Conservation (phyloP, 495 filamentous ascomycete genomes). For the Neurospora tetraspora region DNA sequence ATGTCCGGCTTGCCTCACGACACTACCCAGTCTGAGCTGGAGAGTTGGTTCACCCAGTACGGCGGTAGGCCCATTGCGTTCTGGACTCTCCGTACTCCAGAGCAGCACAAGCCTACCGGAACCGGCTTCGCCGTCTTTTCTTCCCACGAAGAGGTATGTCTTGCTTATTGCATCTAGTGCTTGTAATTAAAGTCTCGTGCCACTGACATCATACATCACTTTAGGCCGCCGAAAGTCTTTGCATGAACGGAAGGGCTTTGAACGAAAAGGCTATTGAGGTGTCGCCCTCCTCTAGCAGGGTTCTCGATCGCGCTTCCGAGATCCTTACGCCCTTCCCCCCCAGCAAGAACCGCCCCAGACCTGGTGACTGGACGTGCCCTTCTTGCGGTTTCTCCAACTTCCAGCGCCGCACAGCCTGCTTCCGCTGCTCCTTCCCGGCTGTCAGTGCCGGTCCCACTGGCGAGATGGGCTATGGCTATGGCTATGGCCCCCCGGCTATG, state of each 20-base stretch:
- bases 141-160: slow-evolving; percentile 93
- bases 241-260: slow-evolving; percentile 96
- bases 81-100: slow-evolving; percentile 94
- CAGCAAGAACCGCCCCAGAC: slow-evolving; percentile 93
- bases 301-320: slow-evolving; percentile 88
- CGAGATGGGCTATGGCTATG: slow-evolving; percentile 63
- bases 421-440: slow-evolving; percentile 96
- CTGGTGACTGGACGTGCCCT: slow-evolving; percentile 97
- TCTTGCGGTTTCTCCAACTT: slow-evolving; percentile 91
- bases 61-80: slow-evolving; percentile 98
- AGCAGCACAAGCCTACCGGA: slow-evolving; percentile 97
- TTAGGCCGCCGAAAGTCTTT: slow-evolving; percentile 88
- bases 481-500: slow-evolving; percentile 68
- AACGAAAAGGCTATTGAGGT: slow-evolving; percentile 99
- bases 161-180: neutral
- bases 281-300: slow-evolving; percentile 87
- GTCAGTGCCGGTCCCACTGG: slow-evolving; percentile 64
- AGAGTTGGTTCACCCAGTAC: slow-evolving; percentile 99
- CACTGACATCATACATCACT: slow-evolving; percentile 5
- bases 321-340: slow-evolving; percentile 95
- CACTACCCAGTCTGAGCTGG: slow-evolving; percentile 94
- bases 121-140: slow-evolving; percentile 97
- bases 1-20: slow-evolving; percentile 96
- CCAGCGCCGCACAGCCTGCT: slow-evolving; percentile 94
- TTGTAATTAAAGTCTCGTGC: neutral